phyloP scores from a whole-genome alignment of 139 green algal genomes.

The Yamagishiella unicocca region DNA sequence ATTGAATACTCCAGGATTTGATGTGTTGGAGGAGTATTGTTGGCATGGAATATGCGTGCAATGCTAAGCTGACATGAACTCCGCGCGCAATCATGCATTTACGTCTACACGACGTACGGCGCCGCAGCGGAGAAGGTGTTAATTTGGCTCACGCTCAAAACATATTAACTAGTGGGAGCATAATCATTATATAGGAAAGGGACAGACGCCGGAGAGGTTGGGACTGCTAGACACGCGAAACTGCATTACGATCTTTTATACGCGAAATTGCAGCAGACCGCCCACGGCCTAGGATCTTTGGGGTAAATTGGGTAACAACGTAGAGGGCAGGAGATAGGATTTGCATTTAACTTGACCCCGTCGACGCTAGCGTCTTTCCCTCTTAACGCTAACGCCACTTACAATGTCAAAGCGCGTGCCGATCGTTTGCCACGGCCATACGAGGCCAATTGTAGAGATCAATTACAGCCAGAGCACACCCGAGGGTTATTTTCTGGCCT shows the following conservation, averaged over 20 bases:
- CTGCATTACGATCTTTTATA: neutral
- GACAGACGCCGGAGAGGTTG: slow-evolving; percentile 19
- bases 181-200: neutral
- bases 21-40: too few species aligned
- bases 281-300: slow-evolving; percentile 19
- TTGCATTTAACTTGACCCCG: neutral
- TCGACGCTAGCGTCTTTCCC: too few species aligned
- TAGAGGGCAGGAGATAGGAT: neutral
- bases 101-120: too few species aligned
- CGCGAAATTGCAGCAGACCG: slow-evolving; percentile 17
- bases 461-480: slow-evolving; percentile 94
- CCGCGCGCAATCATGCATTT: too few species aligned
- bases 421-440: slow-evolving; percentile 97
- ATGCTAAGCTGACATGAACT: too few species aligned
- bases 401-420: slow-evolving; percentile 56
- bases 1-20: too few species aligned
- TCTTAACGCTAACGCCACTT: neutral
- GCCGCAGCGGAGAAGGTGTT: too few species aligned
- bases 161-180: slow-evolving; percentile 11
- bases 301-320: slow-evolving; percentile 5
- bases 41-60: too few species aligned
- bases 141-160: too few species aligned
- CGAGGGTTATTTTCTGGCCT: slow-evolving; percentile 96
- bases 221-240: slow-evolving; percentile 25
- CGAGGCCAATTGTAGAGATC: slow-evolving; percentile 95